Base-by-base conservation (phyloP, 768 basidiomycete species). In the Lactarius hatsudake region DNA sequence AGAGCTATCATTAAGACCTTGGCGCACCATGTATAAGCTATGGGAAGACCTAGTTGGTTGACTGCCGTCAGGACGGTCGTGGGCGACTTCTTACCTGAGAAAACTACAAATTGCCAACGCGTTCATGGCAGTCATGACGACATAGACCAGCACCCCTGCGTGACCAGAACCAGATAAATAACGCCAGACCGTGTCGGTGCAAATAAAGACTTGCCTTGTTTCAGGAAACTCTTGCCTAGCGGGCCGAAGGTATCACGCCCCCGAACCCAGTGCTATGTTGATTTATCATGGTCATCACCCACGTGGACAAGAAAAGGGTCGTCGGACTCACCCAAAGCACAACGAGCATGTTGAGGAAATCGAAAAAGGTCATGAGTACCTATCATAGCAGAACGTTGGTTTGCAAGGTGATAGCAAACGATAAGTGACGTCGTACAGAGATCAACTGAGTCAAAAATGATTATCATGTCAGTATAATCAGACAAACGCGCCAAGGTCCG, bases 111-210 rank as follows among this genome's bases (percentile, higher is more conserved):
- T 63, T 12, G 70, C 61, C 48, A 70, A 40, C 4, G 60, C 55
- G 34, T 71, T 71, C 43, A 71, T 23, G 43, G 18, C 32, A 5
- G 69, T 69, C 65, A 70, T 71, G 15, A 63, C 58, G 42, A 64
- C 54, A 55, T 67, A 71, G 59, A 65, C 64, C 18, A 63, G 17
- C n/a, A 70, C 26, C 48, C 69, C 70, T 71, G 38, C 28, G 34
- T 51, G 62, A 43, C 42, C 40, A 55, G 58, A 26, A 26, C 20
- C 10, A 65, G 8, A 45, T 61, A 9, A 61, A 34, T 53, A 26
- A 38, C 40, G 40, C 28, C 34, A 18, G 30, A 59, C 15, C 2
- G 48, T n/a, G 12, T 48, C 43, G n/a, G 28, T 26, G 59, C 18
- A 26, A 59, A 65, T 34, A 43, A 58, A 30, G 45, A 26, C 67